Evolutionary conservation across 805 yeast genomes (phyloP).

Genomic region (Wickerhamomyces mucosus): DNA sequence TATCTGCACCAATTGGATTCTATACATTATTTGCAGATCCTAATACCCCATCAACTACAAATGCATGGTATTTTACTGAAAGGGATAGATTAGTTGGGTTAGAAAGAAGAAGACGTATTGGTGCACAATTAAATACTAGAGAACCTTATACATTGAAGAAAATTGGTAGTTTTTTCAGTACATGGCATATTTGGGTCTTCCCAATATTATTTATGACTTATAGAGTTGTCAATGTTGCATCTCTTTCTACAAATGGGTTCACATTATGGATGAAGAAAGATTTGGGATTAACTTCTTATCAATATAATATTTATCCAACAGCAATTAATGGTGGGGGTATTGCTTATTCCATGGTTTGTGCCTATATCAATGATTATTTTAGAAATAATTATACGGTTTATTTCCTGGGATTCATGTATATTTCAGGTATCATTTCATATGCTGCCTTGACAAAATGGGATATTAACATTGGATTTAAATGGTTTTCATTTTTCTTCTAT

Average conservation of each 20-base stretch:
- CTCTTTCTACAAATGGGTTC: conserved; percentile 31
- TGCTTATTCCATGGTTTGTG: conserved; percentile 22
- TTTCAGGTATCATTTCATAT: background rate
- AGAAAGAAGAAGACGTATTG: conserved; percentile 30
- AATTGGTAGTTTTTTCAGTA: conserved; percentile 28
- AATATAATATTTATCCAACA: conserved; percentile 32
- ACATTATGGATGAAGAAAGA: conserved; percentile 33
- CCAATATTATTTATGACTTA: conserved; percentile 31
- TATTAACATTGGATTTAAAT: too few relatives aligned
- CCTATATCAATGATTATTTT: conserved; percentile 26
- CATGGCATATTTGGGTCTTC: conserved; percentile 26
- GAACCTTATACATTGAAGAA: conserved; percentile 28
- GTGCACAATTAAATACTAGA: conserved; percentile 31
- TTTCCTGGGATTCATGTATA: conserved; percentile 12
- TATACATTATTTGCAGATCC: conserved; percentile 33
- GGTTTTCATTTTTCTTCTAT: too few relatives aligned
- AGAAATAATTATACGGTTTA: too few relatives aligned
- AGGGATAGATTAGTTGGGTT: conserved; percentile 31
- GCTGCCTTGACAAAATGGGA: background rate
- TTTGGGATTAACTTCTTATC: conserved; percentile 20
- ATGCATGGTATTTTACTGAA: conserved; percentile 26
- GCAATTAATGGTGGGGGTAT: conserved; percentile 27
- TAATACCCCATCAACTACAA: conserved; percentile 31
- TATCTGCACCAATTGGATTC: conserved; percentile 31
- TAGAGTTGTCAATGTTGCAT: conserved; percentile 12